Percentiles rank a stretch among this genome's conserved stretches.
phyloP scores from a whole-genome alignment of 805 yeast species.

The Tetrapisispora iriomotensis region DNA sequence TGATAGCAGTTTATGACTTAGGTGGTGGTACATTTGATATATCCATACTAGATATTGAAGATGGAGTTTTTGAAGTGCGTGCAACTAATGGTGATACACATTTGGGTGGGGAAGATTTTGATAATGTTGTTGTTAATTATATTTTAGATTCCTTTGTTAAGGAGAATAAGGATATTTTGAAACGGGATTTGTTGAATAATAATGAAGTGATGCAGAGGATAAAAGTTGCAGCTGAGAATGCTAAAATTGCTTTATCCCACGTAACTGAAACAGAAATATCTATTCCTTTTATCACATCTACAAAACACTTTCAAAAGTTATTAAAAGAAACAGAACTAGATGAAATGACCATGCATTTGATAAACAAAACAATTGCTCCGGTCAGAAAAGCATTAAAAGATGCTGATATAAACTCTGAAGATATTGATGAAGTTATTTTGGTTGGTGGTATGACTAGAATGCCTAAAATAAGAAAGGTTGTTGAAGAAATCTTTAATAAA shows the following conservation, averaged over 20 bases:
- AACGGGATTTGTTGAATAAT: slow-evolving; percentile 33
- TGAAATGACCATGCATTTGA: slow-evolving; percentile 52
- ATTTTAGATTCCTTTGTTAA: slow-evolving; percentile 49
- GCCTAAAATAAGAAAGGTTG: slow-evolving; percentile 67
- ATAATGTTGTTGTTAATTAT: slow-evolving; percentile 48
- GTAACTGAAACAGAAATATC: slow-evolving; percentile 51
- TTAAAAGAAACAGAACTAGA: slow-evolving; percentile 63
- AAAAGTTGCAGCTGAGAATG: slow-evolving; percentile 69
- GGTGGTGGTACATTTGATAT: slow-evolving; percentile 87
- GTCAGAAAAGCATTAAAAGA: slow-evolving; percentile 67
- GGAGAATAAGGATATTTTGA: slow-evolving; percentile 37
- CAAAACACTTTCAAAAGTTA: slow-evolving; percentile 48
- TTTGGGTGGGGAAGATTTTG: slow-evolving; percentile 82
- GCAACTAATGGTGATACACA: slow-evolving; percentile 82
- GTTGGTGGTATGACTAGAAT: slow-evolving; percentile 90
- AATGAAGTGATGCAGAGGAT: slow-evolving; percentile 60
- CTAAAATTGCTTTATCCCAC: slow-evolving; percentile 67
- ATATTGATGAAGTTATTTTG: slow-evolving; percentile 62
- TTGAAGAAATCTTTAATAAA: slow-evolving; percentile 48
- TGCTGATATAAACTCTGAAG: slow-evolving; percentile 55
- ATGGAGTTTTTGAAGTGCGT: slow-evolving; percentile 71
- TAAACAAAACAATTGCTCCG: slow-evolving; percentile 60
- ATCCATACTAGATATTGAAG: slow-evolving; percentile 66
- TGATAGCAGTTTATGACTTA: slow-evolving; percentile 52
- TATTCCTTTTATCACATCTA: slow-evolving; percentile 58